A percentile compares a stretch with the other conserved stretches of the same genome.
These are phyloP conservation scores for Leccinum imitatum DNA, from an alignment of 768 basidiomycete species.

Conservation along the genomic window DNA sequence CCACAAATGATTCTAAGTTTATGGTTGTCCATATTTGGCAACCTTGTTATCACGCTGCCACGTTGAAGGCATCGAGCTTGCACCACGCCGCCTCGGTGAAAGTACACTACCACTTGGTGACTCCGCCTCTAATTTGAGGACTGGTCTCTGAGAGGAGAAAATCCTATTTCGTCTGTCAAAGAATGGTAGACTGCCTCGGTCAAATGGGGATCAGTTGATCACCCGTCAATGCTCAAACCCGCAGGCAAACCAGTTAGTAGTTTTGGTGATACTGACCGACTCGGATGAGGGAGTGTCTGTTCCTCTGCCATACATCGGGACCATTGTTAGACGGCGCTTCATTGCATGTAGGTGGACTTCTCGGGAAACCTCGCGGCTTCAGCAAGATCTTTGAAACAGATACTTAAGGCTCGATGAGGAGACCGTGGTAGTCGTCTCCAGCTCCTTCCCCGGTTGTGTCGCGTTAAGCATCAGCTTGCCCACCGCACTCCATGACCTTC, in stretches of 20 bases:
- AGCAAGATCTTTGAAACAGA: not conserved
- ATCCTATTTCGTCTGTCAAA: not conserved
- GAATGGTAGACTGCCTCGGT: not conserved
- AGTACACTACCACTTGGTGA: not conserved
- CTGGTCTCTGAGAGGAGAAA: not conserved
- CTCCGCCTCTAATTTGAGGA: not conserved
- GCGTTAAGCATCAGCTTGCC: not conserved
- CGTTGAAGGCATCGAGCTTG: not conserved
- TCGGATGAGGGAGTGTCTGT: conserved; percentile 7
- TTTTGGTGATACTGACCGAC: not conserved
- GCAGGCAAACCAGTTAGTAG: not conserved
- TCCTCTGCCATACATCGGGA: not conserved
- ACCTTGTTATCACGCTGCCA: not conserved
- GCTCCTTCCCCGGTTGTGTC: not conserved
- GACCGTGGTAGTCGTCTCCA: not conserved
- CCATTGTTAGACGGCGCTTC: no score
- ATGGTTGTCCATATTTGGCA: not conserved
- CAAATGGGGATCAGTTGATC: not conserved
- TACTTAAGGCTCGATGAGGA: conserved; percentile 8
- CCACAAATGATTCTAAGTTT: not conserved
- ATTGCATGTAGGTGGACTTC: not conserved
- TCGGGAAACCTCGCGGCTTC: not conserved
- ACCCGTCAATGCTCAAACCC: not conserved
- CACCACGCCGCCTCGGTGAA: not conserved
- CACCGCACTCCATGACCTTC: not conserved